phyloP scores from a whole-genome alignment of 2,329 filamentous ascomycete genomes.

The Orbilia ellipsospora region DNA sequence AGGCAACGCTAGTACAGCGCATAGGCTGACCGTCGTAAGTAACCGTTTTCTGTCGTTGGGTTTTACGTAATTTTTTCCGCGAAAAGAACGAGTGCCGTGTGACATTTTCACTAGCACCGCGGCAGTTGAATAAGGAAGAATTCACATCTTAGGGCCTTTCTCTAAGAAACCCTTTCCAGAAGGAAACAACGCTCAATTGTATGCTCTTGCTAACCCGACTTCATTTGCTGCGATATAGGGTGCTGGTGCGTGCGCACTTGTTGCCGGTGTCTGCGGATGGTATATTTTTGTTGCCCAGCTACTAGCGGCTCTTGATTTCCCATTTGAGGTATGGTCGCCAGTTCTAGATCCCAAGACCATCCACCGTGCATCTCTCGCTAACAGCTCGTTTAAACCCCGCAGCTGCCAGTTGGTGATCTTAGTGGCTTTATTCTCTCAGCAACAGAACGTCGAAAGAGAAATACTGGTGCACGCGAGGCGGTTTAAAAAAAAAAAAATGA shows the following conservation, averaged over 20 bases:
- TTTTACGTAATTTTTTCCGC: conserved; percentile 22
- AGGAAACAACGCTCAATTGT: not conserved
- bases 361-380: conserved; percentile 26
- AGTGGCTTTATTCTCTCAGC: conserved; percentile 43
- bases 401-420: conserved; percentile 51
- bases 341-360: conserved; percentile 13
- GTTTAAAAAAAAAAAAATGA: conserved; percentile 15
- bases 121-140: not conserved
- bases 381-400: conserved; percentile 31
- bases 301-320: conserved; percentile 51
- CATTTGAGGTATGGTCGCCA: conserved; percentile 33
- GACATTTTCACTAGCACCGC: no score
- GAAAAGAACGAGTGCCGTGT: not conserved
- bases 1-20: conserved; percentile 18
- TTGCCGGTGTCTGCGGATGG: conserved; percentile 38
- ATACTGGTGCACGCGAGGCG: conserved; percentile 28
- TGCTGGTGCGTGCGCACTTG: conserved; percentile 39
- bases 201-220: not conserved
- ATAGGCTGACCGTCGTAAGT: conserved; percentile 33
- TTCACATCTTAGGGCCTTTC: not conserved
- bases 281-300: conserved; percentile 51
- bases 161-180: not conserved
- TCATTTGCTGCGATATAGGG: conserved; percentile 11
- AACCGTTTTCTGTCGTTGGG: not conserved
- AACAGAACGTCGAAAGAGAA: conserved; percentile 27